These are phyloP conservation scores for Penicillium sp. DNA, from an alignment of 2,329 filamentous ascomycete species.

Conservation along the genomic window DNA sequence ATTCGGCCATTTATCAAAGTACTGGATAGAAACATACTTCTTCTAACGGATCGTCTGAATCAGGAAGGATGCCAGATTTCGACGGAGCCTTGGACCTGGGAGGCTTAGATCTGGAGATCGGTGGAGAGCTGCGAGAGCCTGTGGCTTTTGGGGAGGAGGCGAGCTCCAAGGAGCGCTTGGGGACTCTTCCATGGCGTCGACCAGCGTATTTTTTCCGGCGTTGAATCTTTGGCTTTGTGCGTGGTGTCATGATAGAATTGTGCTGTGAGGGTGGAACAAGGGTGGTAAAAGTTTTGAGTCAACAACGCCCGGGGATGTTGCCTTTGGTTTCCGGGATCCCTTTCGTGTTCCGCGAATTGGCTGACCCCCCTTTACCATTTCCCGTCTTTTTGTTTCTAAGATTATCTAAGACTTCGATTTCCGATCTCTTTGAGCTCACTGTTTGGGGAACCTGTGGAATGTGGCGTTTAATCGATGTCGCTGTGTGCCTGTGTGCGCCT, in stretches of 20 bases:
- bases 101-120: not conserved
- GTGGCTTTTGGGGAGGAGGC: not conserved
- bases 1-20: not conserved
- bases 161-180: not conserved
- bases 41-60: constrained; percentile 29
- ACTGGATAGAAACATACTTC: constrained; percentile 18
- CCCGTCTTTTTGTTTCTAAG: not conserved
- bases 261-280: not conserved
- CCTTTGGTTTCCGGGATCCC: too few species aligned
- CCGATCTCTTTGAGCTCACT: not conserved
- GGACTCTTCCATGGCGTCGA: not conserved
- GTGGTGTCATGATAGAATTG: not conserved
- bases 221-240: not conserved
- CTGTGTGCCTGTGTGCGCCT: not conserved
- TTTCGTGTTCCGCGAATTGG: too few species aligned
- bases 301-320: not conserved
- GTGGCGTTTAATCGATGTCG: not conserved
- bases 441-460: not conserved
- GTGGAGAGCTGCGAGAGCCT: not conserved
- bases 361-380: not conserved
- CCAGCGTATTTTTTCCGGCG: not conserved
- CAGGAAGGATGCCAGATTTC: constrained; percentile 13
- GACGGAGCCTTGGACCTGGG: not conserved
- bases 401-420: not conserved
- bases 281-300: not conserved